Evolutionary conservation across 192 early-diverging fungal genomes (phyloP).

Genomic region (Entrophospora sp.): DNA sequence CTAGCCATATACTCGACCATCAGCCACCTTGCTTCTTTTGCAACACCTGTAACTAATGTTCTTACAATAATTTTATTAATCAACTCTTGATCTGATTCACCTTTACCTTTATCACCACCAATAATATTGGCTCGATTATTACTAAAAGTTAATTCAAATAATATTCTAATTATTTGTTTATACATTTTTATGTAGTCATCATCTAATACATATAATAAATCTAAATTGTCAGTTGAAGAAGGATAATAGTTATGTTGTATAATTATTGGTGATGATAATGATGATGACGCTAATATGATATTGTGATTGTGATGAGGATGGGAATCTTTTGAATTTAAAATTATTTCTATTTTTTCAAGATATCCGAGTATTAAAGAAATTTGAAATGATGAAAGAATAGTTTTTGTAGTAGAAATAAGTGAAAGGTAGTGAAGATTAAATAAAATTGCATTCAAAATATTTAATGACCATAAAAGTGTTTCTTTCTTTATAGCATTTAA

Average conservation of each 20-base stretch:
- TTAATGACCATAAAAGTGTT: constrained; percentile 2
- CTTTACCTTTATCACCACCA: neutral
- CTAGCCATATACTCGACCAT: neutral
- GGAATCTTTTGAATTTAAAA: neutral
- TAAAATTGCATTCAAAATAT: constrained; percentile 3
- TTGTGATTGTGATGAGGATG: too few relatives aligned
- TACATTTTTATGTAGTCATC: neutral
- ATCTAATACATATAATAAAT: neutral
- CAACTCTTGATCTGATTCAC: too few relatives aligned
- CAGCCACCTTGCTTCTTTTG: neutral
- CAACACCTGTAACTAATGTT: neutral
- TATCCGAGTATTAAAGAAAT: neutral
- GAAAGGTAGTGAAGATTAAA: constrained; percentile 6
- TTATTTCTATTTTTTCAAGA: constrained; percentile 13
- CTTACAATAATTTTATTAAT: neutral
- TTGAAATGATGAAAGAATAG: neutral
- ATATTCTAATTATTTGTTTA: constrained; percentile 6
- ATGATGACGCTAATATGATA: neutral
- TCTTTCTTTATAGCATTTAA: neutral
- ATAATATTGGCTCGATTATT: neutral
- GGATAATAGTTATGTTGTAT: constrained; percentile 5
- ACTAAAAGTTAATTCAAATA: constrained; percentile 16
- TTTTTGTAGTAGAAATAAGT: neutral
- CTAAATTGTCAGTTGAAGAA: constrained; percentile 6
- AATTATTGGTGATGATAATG: neutral